phyloP scores from a whole-genome alignment of 2,329 filamentous ascomycete genomes.

The Neurospora sp. region DNA sequence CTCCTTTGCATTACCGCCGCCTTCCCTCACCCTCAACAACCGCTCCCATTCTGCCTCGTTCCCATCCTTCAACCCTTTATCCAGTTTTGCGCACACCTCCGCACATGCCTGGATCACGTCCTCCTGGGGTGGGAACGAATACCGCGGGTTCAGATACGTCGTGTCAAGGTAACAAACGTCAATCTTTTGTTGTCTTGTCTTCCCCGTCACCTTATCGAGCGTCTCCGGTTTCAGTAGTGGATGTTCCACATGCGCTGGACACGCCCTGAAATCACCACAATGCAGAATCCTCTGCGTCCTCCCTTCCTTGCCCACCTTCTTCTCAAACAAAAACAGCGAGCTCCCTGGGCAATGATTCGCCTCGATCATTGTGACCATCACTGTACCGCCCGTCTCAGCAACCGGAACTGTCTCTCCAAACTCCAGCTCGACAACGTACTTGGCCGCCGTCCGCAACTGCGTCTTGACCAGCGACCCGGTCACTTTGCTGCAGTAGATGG shows the following conservation, averaged over 20 bases:
- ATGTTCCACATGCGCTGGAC: slow-evolving; percentile 73
- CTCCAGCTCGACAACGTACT: slow-evolving; percentile 76
- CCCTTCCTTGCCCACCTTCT: slow-evolving; percentile 49
- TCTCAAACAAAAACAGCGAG: slow-evolving; percentile 88
- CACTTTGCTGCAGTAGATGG: slow-evolving; percentile 91
- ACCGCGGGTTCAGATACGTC: slow-evolving; percentile 91
- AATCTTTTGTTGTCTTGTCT: slow-evolving; percentile 71
- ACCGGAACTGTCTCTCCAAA: slow-evolving; percentile 76
- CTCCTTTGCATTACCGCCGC: slow-evolving; percentile 23
- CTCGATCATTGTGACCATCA: slow-evolving; percentile 84
- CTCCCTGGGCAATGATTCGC: slow-evolving; percentile 97
- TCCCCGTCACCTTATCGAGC: slow-evolving; percentile 60
- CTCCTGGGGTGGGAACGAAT: slow-evolving; percentile 82
- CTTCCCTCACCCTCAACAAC: slow-evolving; percentile 26
- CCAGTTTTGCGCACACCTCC: slow-evolving; percentile 61
- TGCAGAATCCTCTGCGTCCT: slow-evolving; percentile 75
- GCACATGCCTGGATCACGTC: slow-evolving; percentile 83
- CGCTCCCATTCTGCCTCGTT: slow-evolving; percentile 38
- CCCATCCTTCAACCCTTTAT: slow-evolving; percentile 23
- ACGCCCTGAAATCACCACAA: slow-evolving; percentile 92
- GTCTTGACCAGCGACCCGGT: slow-evolving; percentile 83
- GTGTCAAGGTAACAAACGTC: slow-evolving; percentile 96
- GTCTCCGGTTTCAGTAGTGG: slow-evolving; percentile 70
- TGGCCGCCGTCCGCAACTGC: slow-evolving; percentile 75
- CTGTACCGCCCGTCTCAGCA: slow-evolving; percentile 64